These are phyloP conservation scores for Stygiomarasmius scandens DNA, from an alignment of 1,284 basidiomycete species.

Conservation along the genomic window DNA sequence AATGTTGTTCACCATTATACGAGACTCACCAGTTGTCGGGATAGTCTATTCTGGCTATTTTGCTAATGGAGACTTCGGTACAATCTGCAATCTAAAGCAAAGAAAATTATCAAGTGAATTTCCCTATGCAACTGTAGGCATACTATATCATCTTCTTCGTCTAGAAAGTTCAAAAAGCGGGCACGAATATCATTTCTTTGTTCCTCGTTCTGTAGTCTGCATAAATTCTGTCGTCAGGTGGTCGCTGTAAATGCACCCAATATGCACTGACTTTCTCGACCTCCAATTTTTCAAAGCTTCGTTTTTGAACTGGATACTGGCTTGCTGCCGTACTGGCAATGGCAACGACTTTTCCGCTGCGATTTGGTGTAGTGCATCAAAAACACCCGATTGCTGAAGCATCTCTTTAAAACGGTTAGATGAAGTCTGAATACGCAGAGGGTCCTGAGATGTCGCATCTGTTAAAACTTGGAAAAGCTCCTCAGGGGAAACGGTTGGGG, in stretches of 20 bases:
- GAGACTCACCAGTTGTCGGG: constrained; percentile 62
- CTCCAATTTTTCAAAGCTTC: constrained; percentile 67
- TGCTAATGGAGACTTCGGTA: constrained; percentile 70
- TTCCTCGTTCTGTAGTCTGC: constrained; percentile 68
- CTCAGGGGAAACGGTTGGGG: constrained; percentile 51
- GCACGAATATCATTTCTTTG: constrained; percentile 60
- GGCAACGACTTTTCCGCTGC: constrained; percentile 60
- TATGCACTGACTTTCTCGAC: constrained; percentile 60
- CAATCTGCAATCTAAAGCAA: constrained; percentile 66
- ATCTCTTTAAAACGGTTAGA: constrained; percentile 66
- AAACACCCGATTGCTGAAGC: constrained; percentile 67
- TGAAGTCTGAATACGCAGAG: constrained; percentile 57
- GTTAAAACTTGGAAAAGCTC: constrained; percentile 68
- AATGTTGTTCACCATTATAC: too few relatives aligned
- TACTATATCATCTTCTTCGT: constrained; percentile 76
- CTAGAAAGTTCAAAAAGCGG: constrained; percentile 63
- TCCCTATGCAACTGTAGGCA: constrained; percentile 18
- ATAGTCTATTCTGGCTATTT: constrained; percentile 73
- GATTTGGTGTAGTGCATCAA: constrained; percentile 72
- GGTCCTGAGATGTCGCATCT: constrained; percentile 68
- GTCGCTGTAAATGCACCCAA: constrained; percentile 9
- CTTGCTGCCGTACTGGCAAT: constrained; percentile 68
- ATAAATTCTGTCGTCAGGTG: constrained; percentile 8
- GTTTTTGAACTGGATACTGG: constrained; percentile 85
- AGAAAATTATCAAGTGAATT: constrained; percentile 6